A percentile compares a stretch with the other conserved stretches of the same genome.
phyloP scores from a whole-genome alignment of 1,284 basidiomycete species.

The Cryptococcus neoformans region DNA sequence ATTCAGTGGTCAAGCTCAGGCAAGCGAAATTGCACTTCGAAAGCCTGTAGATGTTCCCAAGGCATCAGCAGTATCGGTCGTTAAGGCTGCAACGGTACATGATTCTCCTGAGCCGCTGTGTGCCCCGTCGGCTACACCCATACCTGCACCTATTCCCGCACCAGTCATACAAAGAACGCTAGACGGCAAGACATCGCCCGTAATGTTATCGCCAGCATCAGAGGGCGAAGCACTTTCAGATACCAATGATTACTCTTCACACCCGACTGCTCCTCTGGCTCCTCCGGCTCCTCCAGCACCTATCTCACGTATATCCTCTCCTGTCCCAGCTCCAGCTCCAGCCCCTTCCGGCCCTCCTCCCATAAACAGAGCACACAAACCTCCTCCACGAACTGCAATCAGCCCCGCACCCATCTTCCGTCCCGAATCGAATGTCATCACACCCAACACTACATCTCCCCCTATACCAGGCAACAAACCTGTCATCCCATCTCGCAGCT shows the following conservation, averaged over 20 bases:
- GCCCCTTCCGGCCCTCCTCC: slow-evolving; percentile 12
- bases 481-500: neutral
- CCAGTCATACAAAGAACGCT: slow-evolving; percentile 14
- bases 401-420: slow-evolving; percentile 1
- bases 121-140: neutral
- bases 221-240: neutral
- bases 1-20: slow-evolving; percentile 11
- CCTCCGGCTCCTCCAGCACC: slow-evolving; percentile 4
- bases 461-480: slow-evolving; percentile 5
- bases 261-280: too few species aligned
- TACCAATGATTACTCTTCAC: too few species aligned
- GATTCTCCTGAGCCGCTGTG: too few species aligned
- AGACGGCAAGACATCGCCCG: slow-evolving; percentile 8
- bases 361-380: slow-evolving; percentile 20
- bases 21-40: slow-evolving; percentile 2
- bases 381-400: slow-evolving; percentile 2
- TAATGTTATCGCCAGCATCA: slow-evolving; percentile 1
- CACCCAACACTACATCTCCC: neutral
- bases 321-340: slow-evolving; percentile 1
- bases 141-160: slow-evolving; percentile 4
- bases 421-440: neutral
- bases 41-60: slow-evolving; percentile 3
- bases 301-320: slow-evolving; percentile 2
- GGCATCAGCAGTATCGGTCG: neutral
- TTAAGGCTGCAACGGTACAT: neutral